Evolutionary conservation across 352 stramenopile genomes (phyloP).

Genomic region (Phytophthora colocasiae): DNA sequence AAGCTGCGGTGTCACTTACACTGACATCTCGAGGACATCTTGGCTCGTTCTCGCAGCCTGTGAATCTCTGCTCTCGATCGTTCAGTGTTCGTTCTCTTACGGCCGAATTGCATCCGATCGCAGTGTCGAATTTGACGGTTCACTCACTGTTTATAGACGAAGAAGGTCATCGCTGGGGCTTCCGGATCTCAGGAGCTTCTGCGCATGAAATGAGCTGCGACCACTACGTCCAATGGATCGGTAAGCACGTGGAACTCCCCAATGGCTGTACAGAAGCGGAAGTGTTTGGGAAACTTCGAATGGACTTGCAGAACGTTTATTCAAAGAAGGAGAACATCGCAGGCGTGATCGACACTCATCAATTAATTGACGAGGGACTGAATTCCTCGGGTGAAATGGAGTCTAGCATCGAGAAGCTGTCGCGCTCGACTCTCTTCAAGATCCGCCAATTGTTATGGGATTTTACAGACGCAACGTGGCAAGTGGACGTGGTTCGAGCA

Average conservation of each 20-base stretch:
- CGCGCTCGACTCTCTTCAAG: slow-evolving; percentile 36
- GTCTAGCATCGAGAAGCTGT: slow-evolving; percentile 11
- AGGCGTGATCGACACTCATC: slow-evolving; percentile 38
- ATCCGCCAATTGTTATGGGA: slow-evolving; percentile 61
- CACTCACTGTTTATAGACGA: slow-evolving; percentile 57
- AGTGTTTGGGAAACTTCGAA: slow-evolving; percentile 59
- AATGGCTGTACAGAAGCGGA: slow-evolving; percentile 16
- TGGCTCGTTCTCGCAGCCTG: slow-evolving; percentile 57
- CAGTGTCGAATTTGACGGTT: slow-evolving; percentile 44
- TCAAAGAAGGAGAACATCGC: slow-evolving; percentile 51
- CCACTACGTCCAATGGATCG: slow-evolving; percentile 71
- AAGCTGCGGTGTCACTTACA: slow-evolving; percentile 51
- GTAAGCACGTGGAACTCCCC: slow-evolving; percentile 39
- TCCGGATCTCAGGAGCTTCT: slow-evolving; percentile 51
- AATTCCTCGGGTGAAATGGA: slow-evolving; percentile 15
- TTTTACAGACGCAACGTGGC: slow-evolving; percentile 56
- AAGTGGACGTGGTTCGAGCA: slow-evolving; percentile 41
- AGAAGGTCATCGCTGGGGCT: slow-evolving; percentile 61
- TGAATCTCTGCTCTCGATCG: slow-evolving; percentile 52
- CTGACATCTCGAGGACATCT: slow-evolving; percentile 59
- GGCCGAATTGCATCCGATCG: slow-evolving; percentile 33
- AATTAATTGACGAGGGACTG: neutral
- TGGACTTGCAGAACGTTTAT: slow-evolving; percentile 67
- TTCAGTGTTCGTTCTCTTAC: slow-evolving; percentile 42
- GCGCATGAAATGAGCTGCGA: slow-evolving; percentile 59